Percentiles rank a stretch among this genome's conserved stretches.
Evolutionary conservation across 2,329 filamentous ascomycete species (phyloP).

Genomic region (Scorias spongiosa): DNA sequence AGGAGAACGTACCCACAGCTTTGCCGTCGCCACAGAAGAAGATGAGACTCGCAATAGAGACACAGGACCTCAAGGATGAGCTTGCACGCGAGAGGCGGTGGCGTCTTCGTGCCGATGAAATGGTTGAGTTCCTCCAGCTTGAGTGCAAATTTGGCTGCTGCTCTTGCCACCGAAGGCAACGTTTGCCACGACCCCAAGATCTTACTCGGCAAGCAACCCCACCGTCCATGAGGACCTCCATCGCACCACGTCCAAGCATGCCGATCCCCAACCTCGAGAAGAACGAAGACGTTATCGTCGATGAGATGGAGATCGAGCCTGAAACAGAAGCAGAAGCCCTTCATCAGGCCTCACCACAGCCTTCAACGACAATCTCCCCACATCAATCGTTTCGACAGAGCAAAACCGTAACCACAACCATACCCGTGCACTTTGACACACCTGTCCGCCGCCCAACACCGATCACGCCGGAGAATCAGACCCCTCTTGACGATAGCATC

Average conservation of each 20-base stretch:
- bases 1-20: conserved; percentile 32
- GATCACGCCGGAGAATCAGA: conserved; percentile 1
- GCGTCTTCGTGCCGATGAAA: conserved; percentile 54
- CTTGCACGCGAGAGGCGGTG: conserved; percentile 39
- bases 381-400: conserved; percentile 22
- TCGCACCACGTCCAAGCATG: background rate
- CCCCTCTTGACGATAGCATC: background rate
- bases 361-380: conserved; percentile 8
- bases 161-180: conserved; percentile 30
- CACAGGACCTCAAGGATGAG: conserved; percentile 35
- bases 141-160: conserved; percentile 58
- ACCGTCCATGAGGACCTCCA: conserved; percentile 1
- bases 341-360: conserved; percentile 11
- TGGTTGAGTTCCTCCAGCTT: conserved; percentile 60
- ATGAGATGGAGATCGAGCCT: conserved; percentile 4
- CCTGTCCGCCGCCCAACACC: conserved; percentile 19
- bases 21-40: conserved; percentile 13
- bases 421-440: conserved; percentile 30
- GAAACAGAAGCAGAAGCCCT: conserved; percentile 3
- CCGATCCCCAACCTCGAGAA: background rate
- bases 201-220: background rate
- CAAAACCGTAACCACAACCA: conserved; percentile 33
- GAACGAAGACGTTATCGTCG: background rate
- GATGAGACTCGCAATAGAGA: conserved; percentile 13
- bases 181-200: conserved; percentile 1